These are phyloP conservation scores for Apiotrichum mycotoxinovorans DNA, from an alignment of 1,284 basidiomycete species.

Conservation along the genomic window DNA sequence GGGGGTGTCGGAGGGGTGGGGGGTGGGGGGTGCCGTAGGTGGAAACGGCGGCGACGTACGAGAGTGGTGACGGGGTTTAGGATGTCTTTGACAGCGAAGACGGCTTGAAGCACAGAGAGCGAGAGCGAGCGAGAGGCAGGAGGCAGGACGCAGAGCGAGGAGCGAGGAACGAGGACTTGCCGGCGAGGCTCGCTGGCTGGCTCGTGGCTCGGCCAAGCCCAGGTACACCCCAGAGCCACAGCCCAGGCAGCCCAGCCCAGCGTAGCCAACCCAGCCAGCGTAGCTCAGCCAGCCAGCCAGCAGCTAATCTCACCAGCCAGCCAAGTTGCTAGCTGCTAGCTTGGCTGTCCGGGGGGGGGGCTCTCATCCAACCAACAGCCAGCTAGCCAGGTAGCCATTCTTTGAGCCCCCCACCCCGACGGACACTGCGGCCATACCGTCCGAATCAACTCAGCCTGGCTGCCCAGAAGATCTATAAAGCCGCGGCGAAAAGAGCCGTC, in stretches of 20 bases:
- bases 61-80: not conserved
- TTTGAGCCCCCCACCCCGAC: not conserved
- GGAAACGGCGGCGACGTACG: slow-evolving; percentile 1
- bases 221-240: no score
- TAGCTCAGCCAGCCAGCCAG: no score
- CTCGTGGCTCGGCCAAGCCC: no score
- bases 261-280: no score
- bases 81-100: not conserved
- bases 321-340: no score
- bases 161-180: not conserved
- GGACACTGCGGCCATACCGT: no score
- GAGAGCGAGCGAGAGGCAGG: not conserved
- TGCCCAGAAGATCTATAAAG: not conserved
- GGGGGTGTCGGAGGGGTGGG: not conserved
- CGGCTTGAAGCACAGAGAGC: not conserved
- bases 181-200: not conserved
- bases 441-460: no score
- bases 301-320: no score
- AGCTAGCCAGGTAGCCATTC: not conserved
- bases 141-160: not conserved
- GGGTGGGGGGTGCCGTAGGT: not conserved
- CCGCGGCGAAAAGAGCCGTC: no score
- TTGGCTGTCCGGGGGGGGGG: no score
- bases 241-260: no score
- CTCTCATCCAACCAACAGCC: not conserved